phyloP scores from a whole-genome alignment of 306 rosid species.

The Fagus crenata region DNA sequence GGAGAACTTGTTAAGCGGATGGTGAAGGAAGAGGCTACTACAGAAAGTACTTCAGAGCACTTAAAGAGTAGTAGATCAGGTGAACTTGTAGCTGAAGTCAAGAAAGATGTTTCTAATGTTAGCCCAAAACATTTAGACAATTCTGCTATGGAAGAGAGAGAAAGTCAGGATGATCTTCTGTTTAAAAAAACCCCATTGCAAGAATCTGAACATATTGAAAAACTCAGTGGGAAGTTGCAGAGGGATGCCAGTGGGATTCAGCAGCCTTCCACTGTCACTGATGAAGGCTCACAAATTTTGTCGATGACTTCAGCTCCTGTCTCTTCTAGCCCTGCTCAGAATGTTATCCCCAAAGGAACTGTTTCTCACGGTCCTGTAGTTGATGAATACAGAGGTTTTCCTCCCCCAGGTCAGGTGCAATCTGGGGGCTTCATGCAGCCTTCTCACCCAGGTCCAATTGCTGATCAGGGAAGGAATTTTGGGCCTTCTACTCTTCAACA shows the following conservation, averaged over 20 bases:
- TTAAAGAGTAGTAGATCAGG: constrained; percentile 31
- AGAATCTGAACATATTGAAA: constrained; percentile 43
- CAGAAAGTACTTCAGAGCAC: constrained; percentile 40
- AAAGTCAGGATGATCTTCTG: constrained; percentile 42
- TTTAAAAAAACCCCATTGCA: constrained; percentile 30
- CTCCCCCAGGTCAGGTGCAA: constrained; percentile 34
- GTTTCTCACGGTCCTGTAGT: constrained; percentile 28
- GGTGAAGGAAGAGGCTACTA: constrained; percentile 41
- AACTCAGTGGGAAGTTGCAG: constrained; percentile 40
- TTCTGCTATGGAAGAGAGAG: constrained; percentile 39
- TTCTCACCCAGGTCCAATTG: constrained; percentile 38
- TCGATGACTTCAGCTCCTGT: constrained; percentile 40
- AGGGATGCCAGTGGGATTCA: constrained; percentile 41
- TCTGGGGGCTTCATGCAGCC: constrained; percentile 39
- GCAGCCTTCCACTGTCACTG: constrained; percentile 36
- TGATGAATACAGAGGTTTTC: constrained; percentile 33
- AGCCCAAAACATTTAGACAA: constrained; percentile 33
- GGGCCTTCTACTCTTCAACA: constrained; percentile 42
- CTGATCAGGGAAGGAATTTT: constrained; percentile 43
- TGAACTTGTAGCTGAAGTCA: constrained; percentile 36
- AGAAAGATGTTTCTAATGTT: constrained; percentile 35
- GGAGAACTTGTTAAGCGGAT: constrained; percentile 48
- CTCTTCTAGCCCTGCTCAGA: constrained; percentile 9
- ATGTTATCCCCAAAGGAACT: neutral
- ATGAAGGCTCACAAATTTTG: constrained; percentile 37